These are phyloP conservation scores for Ganoderma sinense DNA, from an alignment of 1,284 basidiomycete species.

Conservation along the genomic window DNA sequence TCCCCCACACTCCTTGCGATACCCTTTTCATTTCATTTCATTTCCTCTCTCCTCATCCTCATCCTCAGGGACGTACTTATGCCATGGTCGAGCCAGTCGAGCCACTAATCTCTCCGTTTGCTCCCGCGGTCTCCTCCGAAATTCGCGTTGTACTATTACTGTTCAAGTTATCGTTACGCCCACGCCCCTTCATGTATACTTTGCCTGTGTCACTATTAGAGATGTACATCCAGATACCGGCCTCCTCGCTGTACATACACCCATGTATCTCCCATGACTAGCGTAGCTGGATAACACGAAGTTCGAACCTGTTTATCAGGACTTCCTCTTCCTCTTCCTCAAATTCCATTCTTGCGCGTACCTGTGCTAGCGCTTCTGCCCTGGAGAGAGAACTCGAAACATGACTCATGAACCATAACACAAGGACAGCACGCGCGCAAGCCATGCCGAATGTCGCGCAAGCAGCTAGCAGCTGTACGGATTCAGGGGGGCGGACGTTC, in stretches of 20 bases:
- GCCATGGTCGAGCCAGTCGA: slow-evolving; percentile 11
- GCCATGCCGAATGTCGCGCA: no score
- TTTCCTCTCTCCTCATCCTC: background rate
- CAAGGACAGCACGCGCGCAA: background rate
- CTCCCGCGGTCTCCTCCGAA: slow-evolving; percentile 13
- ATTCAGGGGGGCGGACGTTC: no score
- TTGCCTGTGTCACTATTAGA: background rate
- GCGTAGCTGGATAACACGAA: background rate
- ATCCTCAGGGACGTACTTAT: background rate
- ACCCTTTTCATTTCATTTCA: slow-evolving; percentile 8
- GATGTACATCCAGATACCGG: background rate
- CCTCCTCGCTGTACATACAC: background rate
- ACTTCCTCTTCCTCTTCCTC: no score
- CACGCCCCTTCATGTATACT: background rate
- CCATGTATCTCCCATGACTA: background rate
- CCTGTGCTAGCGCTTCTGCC: background rate
- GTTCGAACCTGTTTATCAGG: background rate
- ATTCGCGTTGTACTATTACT: slow-evolving; percentile 7
- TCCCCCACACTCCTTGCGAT: slow-evolving; percentile 27
- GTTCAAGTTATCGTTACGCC: background rate
- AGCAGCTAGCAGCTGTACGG: no score
- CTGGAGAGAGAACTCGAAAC: background rate
- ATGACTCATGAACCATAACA: background rate
- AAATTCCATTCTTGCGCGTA: background rate
- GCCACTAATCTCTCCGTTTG: background rate